Conservation (phyloP, 441 rosid species). For the Viola pubescens region DNA sequence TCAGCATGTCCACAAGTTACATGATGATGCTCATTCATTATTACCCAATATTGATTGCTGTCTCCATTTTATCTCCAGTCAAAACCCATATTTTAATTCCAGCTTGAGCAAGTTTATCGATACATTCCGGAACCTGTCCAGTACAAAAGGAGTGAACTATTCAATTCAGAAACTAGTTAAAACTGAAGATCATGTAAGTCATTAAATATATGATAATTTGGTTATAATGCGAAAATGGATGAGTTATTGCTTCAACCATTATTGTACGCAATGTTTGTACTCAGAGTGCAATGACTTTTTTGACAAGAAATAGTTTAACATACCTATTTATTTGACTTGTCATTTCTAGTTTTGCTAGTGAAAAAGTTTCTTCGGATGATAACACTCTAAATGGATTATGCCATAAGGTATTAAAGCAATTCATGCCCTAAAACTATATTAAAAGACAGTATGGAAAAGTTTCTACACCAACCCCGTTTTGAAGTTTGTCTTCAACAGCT, state of each 20-base stretch:
- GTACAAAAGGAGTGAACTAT: slow-evolving; percentile 7
- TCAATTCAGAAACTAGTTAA: slow-evolving; percentile 2
- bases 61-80: slow-evolving; percentile 99
- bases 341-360: neutral
- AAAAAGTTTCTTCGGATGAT: neutral
- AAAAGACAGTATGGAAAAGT: neutral
- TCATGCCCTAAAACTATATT: neutral
- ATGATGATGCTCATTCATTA: slow-evolving; percentile 7
- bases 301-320: too few relatives aligned
- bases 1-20: slow-evolving; percentile 7
- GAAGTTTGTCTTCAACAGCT: slow-evolving; percentile 93
- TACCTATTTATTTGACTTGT: too few relatives aligned
- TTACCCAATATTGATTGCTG: slow-evolving; percentile 97
- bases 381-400: neutral
- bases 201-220: too few relatives aligned
- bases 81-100: slow-evolving; percentile 95
- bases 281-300: too few relatives aligned
- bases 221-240: too few relatives aligned
- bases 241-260: too few relatives aligned
- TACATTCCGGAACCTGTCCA: slow-evolving; percentile 87
- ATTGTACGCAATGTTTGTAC: too few relatives aligned
- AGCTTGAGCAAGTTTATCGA: slow-evolving; percentile 95
- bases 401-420: neutral
- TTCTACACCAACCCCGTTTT: slow-evolving; percentile 59
- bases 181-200: neutral